Base-by-base conservation (phyloP, 192 early-diverging fungal genomes). In the Backusella morwellensis region DNA sequence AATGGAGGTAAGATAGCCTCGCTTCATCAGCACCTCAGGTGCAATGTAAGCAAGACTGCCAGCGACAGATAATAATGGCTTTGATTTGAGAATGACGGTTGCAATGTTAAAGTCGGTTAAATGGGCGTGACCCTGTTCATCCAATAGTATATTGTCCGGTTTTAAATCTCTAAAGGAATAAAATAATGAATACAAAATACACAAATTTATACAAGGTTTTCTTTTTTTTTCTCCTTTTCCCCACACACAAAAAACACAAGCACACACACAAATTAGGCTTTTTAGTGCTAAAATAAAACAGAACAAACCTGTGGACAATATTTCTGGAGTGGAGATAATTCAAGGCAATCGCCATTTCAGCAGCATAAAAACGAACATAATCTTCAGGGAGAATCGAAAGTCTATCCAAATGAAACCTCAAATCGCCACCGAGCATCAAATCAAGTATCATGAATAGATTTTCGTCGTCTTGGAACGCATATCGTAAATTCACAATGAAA, bases 101-200 rank as follows among this genome's bases (percentile, higher is more conserved):
- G 97, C 96, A 82, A 98, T 97, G 82, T 99, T 99, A 78, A 99
- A 99, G 82, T 99, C 97, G 17, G 96, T 96, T 82, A 99, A 83
- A 67, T 94, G 93, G 7, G 92, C 93, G 78, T 99, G 95, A 4
- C 97, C 97, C 42, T 84, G 83, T 67, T 87, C 87, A 79, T 93
- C 91, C 59, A 94, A 75, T 63, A 94, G 81, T 3, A 94, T 87
- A 78, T 99, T 98, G 77, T 99, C 96, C 0, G 97, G 97, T 84
- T 98, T 99, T 75, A 99, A 86, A 81, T 99, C 97, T 67, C 89
- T 83, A 59, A 19, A 63, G 40, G 17, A 35, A 56, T 42, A 26
- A 15, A 50, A 11, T 19, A 23, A 38, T 34, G 14, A 36, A 15
- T 17, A 26, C 52, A 29, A 26, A 38, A 17, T 21, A 34, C 15